These are phyloP conservation scores for Rehmannia glutinosa DNA, from an alignment of 257 asterid species.

Conservation along the genomic window DNA sequence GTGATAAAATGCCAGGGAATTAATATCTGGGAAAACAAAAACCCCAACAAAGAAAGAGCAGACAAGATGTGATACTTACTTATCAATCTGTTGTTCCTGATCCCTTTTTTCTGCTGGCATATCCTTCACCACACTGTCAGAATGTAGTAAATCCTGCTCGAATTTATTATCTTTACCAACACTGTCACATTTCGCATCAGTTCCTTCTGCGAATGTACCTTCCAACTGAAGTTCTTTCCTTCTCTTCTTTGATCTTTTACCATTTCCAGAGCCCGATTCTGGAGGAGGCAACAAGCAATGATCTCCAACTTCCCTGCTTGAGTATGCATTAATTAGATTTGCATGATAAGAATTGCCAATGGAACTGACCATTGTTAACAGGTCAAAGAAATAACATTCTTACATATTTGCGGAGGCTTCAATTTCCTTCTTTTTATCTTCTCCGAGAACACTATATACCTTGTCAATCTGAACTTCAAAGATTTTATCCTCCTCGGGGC, in stretches of 20 bases:
- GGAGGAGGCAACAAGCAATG: constrained; percentile 13
- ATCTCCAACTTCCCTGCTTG: constrained; percentile 37
- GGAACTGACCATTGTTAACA: constrained; percentile 3
- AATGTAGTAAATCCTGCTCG: constrained; percentile 17
- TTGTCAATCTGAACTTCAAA: constrained; percentile 20
- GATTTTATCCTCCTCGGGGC: constrained; percentile 30
- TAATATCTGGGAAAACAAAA: constrained; percentile 7
- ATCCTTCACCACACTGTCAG: constrained; percentile 22
- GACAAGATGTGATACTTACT: constrained; percentile 35
- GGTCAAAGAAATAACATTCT: constrained; percentile 17
- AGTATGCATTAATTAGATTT: neutral
- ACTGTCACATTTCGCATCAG: constrained; percentile 8
- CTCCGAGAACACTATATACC: too few species aligned
- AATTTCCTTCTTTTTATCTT: constrained; percentile 29
- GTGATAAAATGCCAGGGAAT: neutral
- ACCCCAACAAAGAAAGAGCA: constrained; percentile 1
- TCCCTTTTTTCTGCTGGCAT: constrained; percentile 35
- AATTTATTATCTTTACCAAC: constrained; percentile 24
- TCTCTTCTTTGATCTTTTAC: constrained; percentile 54
- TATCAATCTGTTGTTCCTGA: constrained; percentile 28
- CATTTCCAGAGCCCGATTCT: constrained; percentile 29
- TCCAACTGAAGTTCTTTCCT: constrained; percentile 35
- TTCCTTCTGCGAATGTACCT: constrained; percentile 20
- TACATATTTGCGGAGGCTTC: constrained; percentile 37
- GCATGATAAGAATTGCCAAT: neutral